Evolutionary conservation across 75 land plant species (phyloP).

Genomic region (Chamaecyparis obtusa): DNA sequence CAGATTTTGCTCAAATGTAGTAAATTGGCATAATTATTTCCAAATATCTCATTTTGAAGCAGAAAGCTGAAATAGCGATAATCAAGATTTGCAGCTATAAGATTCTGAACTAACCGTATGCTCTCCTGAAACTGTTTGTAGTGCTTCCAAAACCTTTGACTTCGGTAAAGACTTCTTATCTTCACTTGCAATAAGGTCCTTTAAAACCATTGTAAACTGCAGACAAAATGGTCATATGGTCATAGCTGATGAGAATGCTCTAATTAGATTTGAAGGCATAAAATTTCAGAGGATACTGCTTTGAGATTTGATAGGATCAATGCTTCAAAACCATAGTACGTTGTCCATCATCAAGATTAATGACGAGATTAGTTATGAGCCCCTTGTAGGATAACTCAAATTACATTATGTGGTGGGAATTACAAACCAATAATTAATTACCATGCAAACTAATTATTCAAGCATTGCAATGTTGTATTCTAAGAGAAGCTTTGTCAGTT

Average conservation of each 20-base stretch:
- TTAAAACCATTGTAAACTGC: constrained; percentile 38
- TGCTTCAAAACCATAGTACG: not conserved
- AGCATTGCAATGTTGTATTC: not conserved
- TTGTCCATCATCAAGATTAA: no score
- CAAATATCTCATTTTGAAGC: not conserved
- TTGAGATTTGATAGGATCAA: not conserved
- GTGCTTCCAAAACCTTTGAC: constrained; percentile 15
- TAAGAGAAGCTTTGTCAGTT: not conserved
- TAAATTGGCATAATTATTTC: not conserved
- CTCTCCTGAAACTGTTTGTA: constrained; percentile 18
- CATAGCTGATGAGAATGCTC: not conserved
- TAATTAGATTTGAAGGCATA: not conserved
- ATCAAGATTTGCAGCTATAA: constrained; percentile 7
- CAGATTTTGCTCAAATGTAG: no score
- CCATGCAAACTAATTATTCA: not conserved
- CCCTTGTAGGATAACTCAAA: not conserved
- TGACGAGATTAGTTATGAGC: not conserved
- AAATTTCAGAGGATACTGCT: not conserved
- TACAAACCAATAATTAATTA: not conserved
- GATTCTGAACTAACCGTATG: constrained; percentile 23
- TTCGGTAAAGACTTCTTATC: constrained; percentile 18
- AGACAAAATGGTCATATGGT: constrained; percentile 1
- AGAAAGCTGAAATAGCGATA: not conserved
- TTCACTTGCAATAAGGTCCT: constrained; percentile 20
- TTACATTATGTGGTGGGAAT: not conserved